Evolutionary conservation across 2,329 filamentous ascomycete species (phyloP).

Genomic region (Microcyclospora tardicrescens): DNA sequence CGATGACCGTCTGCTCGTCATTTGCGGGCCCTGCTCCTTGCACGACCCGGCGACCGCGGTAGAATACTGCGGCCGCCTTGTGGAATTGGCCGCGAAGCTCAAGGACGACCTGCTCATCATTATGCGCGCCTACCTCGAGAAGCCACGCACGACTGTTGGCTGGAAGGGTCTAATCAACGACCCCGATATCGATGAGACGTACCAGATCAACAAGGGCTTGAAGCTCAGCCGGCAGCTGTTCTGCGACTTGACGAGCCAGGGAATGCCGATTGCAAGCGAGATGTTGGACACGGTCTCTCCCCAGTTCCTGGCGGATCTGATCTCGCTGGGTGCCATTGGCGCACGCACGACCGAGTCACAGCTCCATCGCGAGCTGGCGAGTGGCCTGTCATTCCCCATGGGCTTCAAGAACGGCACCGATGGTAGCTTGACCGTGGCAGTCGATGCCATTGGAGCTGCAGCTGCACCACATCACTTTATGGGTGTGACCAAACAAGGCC

Average conservation of each 20-base stretch:
- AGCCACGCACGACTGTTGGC: conserved; percentile 92
- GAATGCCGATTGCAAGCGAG: conserved; percentile 92
- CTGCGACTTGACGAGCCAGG: conserved; percentile 69
- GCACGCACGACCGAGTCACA: conserved; percentile 94
- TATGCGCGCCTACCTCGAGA: conserved; percentile 98
- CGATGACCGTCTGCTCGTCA: conserved; percentile 79
- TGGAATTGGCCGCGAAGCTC: conserved; percentile 65
- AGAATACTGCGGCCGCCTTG: conserved; percentile 74
- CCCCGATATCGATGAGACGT: conserved; percentile 91
- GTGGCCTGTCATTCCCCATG: conserved; percentile 89
- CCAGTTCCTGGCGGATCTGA: conserved; percentile 91
- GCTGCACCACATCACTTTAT: conserved; percentile 91
- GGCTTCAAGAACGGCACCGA: conserved; percentile 99
- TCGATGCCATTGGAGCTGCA: conserved; percentile 80
- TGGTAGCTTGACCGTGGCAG: conserved; percentile 76
- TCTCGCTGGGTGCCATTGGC: conserved; percentile 90
- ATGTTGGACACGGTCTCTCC: conserved; percentile 99
- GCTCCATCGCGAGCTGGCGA: conserved; percentile 88
- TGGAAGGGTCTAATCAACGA: conserved; percentile 99
- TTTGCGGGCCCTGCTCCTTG: conserved; percentile 92
- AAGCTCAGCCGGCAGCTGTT: conserved; percentile 87
- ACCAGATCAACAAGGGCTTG: conserved; percentile 97
- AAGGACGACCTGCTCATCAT: conserved; percentile 76
- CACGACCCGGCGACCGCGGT: conserved; percentile 82
- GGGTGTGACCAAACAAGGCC: conserved; percentile 93